phyloP scores from a whole-genome alignment of 2,329 filamentous ascomycete species.

The Helminthosporium solani region DNA sequence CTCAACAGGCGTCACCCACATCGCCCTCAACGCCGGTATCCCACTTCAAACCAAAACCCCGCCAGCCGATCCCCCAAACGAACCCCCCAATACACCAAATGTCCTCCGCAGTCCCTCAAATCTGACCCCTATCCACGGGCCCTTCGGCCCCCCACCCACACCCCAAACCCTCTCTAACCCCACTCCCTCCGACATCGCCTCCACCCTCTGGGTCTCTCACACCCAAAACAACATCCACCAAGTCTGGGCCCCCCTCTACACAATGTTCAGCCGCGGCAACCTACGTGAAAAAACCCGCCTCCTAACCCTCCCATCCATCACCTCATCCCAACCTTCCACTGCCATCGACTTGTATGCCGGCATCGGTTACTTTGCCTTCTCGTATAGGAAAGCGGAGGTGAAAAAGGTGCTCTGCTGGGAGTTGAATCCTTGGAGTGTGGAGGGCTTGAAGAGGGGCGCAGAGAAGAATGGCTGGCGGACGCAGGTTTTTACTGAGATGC shows the following conservation, averaged over 20 bases:
- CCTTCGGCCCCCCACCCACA: conserved; percentile 60
- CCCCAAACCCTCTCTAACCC: conserved; percentile 23
- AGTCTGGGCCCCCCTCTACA: conserved; percentile 84
- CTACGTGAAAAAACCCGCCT: conserved; percentile 83
- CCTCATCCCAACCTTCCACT: conserved; percentile 23
- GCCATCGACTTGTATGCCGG: conserved; percentile 83
- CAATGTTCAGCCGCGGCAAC: conserved; percentile 94
- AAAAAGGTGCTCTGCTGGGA: conserved; percentile 79
- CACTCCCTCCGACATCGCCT: conserved; percentile 56
- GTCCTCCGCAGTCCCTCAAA: conserved; percentile 71
- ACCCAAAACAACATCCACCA: conserved; percentile 76
- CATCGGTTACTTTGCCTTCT: conserved; percentile 92
- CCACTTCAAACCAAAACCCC: conserved; percentile 26
- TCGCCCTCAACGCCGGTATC: conserved; percentile 62
- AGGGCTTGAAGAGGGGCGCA: conserved; percentile 47
- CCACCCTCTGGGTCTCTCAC: conserved; percentile 76
- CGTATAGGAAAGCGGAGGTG: conserved; percentile 71
- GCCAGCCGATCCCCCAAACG: neutral
- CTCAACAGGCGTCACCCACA: conserved; percentile 53
- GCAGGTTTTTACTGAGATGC: conserved; percentile 9
- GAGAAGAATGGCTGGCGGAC: conserved; percentile 43
- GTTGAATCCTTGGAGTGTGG: conserved; percentile 63
- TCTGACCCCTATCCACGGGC: conserved; percentile 69
- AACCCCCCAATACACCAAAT: conserved; percentile 51
- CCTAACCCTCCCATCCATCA: conserved; percentile 49